A percentile compares a stretch with the other conserved stretches of the same genome.
Evolutionary conservation across 805 yeast species (phyloP).

Genomic region (Komagataella populi): DNA sequence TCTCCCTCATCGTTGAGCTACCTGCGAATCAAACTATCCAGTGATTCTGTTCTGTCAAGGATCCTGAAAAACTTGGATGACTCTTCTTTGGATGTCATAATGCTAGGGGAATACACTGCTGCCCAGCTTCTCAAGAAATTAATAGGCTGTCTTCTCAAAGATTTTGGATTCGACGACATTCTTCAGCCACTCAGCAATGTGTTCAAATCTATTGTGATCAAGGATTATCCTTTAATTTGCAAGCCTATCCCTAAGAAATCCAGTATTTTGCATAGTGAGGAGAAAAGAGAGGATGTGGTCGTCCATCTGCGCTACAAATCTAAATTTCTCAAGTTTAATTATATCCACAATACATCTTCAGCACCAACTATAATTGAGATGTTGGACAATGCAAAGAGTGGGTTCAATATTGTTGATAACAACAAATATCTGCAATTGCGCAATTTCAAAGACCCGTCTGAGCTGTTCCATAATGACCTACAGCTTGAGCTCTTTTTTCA

Average conservation of each 20-base stretch:
- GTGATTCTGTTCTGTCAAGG: conserved; percentile 24
- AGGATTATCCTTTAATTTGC: conserved; percentile 55
- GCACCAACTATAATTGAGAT: conserved; percentile 74
- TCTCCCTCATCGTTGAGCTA: conserved; percentile 42
- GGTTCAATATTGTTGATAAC: conserved; percentile 39
- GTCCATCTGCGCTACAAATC: conserved; percentile 38
- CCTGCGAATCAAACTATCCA: conserved; percentile 22
- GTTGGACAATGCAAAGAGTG: conserved; percentile 61
- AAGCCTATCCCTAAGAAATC: conserved; percentile 10
- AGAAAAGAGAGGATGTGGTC: conserved; percentile 9
- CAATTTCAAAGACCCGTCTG: background rate
- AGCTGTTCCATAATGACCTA: background rate
- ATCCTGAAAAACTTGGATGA: conserved; percentile 33
- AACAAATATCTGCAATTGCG: background rate
- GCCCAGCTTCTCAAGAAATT: conserved; percentile 40
- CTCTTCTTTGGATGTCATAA: conserved; percentile 18
- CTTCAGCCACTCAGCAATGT: conserved; percentile 55
- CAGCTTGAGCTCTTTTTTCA: background rate
- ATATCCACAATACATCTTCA: conserved; percentile 48
- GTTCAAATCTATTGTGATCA: conserved; percentile 42
- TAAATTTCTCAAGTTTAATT: conserved; percentile 49
- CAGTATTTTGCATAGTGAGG: conserved; percentile 14
- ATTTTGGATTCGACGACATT: conserved; percentile 69
- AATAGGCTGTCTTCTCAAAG: conserved; percentile 60
- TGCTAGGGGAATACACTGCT: conserved; percentile 36